Base-by-base conservation (phyloP, 2,329 filamentous ascomycete species). In the Sporothrix curviconia region DNA sequence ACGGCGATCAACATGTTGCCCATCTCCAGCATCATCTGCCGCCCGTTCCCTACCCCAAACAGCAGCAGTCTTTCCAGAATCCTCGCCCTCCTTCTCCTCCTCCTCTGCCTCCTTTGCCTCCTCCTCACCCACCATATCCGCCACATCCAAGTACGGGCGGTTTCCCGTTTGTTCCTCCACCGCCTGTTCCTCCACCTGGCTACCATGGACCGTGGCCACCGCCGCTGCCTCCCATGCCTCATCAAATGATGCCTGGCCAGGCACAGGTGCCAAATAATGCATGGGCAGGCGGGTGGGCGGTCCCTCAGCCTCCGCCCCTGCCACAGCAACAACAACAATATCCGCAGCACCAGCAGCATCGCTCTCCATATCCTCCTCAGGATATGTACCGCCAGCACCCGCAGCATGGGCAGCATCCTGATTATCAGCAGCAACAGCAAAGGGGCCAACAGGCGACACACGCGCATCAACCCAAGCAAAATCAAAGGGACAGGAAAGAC, bases 141-240 rank as follows among this genome's bases (percentile, higher is more conserved):
- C 51, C 17, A 1, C 24, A 24, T 22, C 9, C 15, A 2, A 34
- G 44, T 9, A 34, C 14, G 9, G 36, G n/a, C 7, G 36, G 32
- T 7, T 57, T 61, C 3, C 43, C 55, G 0, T 40, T 51, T n/a
- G 43, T 52, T 3, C 55, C 55, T 4, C 54, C 46, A 4, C 39
- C 40, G n/a, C 54, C 59, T 11, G 46, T 40, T 8, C 59, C 51
- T 6, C 60, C 61, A 8, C 52, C 56, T 14, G 49, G 57, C 50
- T 62, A 58, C 39, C 54, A 59, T 5, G 61, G 61, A 2, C 57
- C 19, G 14, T 62, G 61, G 61, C 61, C 61, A 3, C 61, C 55
- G 15, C 57, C 55, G 4, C 28, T 57, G 6, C 61, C 61, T 1
- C 46, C 39, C 49, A 44, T 9, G 17, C 17, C 7, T 52, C 56